Base-by-base conservation (phyloP, 306 rosid species). In the Begonia masoniana region DNA sequence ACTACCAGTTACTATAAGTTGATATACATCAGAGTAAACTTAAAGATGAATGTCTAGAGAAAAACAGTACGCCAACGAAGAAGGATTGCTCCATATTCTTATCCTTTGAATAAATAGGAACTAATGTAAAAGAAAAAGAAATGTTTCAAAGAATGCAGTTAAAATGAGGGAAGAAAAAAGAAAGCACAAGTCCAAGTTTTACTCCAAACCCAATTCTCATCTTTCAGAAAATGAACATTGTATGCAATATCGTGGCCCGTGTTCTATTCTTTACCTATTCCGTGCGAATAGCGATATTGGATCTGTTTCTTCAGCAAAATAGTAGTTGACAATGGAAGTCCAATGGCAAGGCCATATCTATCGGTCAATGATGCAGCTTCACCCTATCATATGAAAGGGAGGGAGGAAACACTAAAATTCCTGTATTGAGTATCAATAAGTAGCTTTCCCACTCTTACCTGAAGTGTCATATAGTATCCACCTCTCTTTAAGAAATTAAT, bases 401-500 rank as follows among this genome's bases (percentile, higher is more conserved):
- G 31, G 31, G 31, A 36, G n/a, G 31, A 13, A 12, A 8, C 19
- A 16, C 6, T 60, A 36, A 26, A 49, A 47, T 24, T 15, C 7
- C 10, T 16, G 19, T 36, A 47, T 43, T 41, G 8, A 55, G 16
- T 42, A 60, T 67, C 7, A 42, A 53, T 15, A 19, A 65, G 41
- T 62, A 69, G 55, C 49, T 43, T 62, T 55, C 52, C 50, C 63
- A 17, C 57, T 63, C 63, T 26, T 73, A 83, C 99, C 99, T 91
- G 99, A 75, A 91, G 99, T 21, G 99, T 91, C 99, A 91, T 91
- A 69, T 86, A 91, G 74, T 81, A 78, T 49, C 99, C 99, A n/a
- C 93, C 94, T 79, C 73, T 74, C 71, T 70, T 91, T 59, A 91
- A 75, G 74, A 91, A 69, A 68, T 58, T 70, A 64, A 91, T 56